phyloP scores from a whole-genome alignment of 345 rosid genomes.

The Moringa oleifera region DNA sequence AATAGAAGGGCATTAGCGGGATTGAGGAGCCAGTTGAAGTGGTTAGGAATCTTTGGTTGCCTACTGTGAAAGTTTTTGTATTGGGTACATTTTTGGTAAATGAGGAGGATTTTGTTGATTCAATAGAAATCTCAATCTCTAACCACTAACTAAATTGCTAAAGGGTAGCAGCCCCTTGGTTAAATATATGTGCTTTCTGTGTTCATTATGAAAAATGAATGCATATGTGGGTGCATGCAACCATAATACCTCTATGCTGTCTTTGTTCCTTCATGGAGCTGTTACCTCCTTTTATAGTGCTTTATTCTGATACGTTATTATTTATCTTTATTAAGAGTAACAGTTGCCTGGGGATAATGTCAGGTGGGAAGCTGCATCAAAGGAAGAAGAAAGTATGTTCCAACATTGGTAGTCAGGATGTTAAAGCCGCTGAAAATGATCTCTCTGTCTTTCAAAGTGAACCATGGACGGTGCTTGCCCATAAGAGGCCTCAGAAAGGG shows the following conservation, averaged over 20 bases:
- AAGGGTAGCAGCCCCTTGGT: too few species aligned
- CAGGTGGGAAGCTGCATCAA: constrained; percentile 28
- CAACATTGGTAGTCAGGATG: constrained; percentile 21
- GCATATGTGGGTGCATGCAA: not conserved
- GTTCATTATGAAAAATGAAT: too few species aligned
- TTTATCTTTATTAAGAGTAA: not conserved
- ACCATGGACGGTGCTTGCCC: constrained; percentile 86
- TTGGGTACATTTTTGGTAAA: too few species aligned
- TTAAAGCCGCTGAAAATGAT: constrained; percentile 18
- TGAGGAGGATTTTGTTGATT: too few species aligned
- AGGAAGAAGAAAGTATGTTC: constrained; percentile 30
- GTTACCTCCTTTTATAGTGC: constrained; percentile 5
- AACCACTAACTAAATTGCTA: too few species aligned
- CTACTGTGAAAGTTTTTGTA: too few species aligned
- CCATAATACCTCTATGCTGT: not conserved
- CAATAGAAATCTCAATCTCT: too few species aligned
- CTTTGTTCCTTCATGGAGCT: not conserved
- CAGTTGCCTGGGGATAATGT: constrained; percentile 6
- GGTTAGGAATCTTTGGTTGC: too few species aligned
- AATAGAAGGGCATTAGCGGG: too few species aligned
- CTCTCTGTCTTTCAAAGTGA: constrained; percentile 34
- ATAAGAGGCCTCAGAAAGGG: constrained; percentile 86
- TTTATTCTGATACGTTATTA: constrained; percentile 1
- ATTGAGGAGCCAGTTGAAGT: too few species aligned
- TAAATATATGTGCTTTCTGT: too few species aligned